Evolutionary conservation across 352 stramenopile species (phyloP).

Genomic region (Pythium periplocum): DNA sequence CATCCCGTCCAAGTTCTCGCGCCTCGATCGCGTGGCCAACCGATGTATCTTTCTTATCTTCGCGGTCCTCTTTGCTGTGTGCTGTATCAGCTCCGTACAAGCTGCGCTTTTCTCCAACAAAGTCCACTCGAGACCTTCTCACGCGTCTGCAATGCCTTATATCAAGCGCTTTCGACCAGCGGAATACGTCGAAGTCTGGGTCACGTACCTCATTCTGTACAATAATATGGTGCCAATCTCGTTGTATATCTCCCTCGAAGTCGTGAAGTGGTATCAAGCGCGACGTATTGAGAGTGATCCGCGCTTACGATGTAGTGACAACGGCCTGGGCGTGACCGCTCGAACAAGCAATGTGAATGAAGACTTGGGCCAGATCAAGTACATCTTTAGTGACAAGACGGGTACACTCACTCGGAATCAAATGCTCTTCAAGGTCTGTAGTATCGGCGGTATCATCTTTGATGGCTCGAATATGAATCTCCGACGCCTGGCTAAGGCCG

Average conservation of each 20-base stretch:
- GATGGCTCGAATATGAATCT: constrained; percentile 68
- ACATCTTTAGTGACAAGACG: constrained; percentile 99
- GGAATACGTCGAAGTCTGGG: constrained; percentile 54
- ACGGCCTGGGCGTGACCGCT: constrained; percentile 67
- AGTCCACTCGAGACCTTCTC: constrained; percentile 19
- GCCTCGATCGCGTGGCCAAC: constrained; percentile 72
- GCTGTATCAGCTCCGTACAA: constrained; percentile 66
- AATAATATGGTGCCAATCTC: constrained; percentile 95
- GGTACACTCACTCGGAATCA: constrained; percentile 99
- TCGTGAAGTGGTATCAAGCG: constrained; percentile 94
- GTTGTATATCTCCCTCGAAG: constrained; percentile 96
- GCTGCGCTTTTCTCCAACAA: constrained; percentile 34
- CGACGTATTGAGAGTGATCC: constrained; percentile 88
- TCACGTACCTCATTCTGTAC: constrained; percentile 85
- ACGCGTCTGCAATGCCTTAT: constrained; percentile 23
- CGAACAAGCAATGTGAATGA: constrained; percentile 93
- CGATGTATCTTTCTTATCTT: constrained; percentile 85
- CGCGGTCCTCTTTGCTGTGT: constrained; percentile 62
- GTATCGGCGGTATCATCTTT: constrained; percentile 89
- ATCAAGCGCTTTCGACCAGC: constrained; percentile 26
- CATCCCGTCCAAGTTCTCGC: constrained; percentile 82
- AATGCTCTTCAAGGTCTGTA: constrained; percentile 96
- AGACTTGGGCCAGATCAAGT: constrained; percentile 96
- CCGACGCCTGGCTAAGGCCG: constrained; percentile 25
- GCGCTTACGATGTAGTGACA: constrained; percentile 47